These are phyloP conservation scores for Hypomyces rosellus DNA, from an alignment of 2,329 filamentous ascomycete genomes.

Conservation along the genomic window DNA sequence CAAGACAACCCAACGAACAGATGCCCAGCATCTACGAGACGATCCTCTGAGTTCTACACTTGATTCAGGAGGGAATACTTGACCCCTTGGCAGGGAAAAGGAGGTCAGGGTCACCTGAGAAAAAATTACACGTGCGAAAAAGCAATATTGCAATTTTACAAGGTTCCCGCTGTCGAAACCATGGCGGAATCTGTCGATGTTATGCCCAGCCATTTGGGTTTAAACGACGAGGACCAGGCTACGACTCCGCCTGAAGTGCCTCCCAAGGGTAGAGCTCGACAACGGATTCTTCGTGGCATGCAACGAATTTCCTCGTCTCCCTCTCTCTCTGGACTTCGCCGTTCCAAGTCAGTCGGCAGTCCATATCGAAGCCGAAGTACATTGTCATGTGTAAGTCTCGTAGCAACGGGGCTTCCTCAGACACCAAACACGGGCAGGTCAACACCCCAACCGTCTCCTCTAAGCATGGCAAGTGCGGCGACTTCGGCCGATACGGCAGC, in stretches of 20 bases:
- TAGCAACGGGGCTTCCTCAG: conserved; percentile 29
- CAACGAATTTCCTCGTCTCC: conserved; percentile 79
- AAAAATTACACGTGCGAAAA: too few species aligned
- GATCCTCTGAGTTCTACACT: too few species aligned
- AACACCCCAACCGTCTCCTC: conserved; percentile 35
- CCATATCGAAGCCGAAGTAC: conserved; percentile 53
- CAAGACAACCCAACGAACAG: neutral
- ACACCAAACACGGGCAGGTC: conserved; percentile 22
- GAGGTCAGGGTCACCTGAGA: too few species aligned
- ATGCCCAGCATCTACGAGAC: neutral
- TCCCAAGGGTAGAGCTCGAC: conserved; percentile 58
- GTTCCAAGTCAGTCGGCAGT: conserved; percentile 61
- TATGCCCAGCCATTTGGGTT: conserved; percentile 16
- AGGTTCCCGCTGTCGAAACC: neutral
- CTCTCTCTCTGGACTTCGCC: conserved; percentile 58
- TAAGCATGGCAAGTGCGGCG: conserved; percentile 29
- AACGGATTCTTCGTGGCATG: conserved; percentile 64
- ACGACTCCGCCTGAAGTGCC: conserved; percentile 22
- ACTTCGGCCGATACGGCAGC: conserved; percentile 35
- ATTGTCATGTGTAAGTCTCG: conserved; percentile 50
- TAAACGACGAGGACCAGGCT: conserved; percentile 15
- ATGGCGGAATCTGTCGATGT: conserved; percentile 6
- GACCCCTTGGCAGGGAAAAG: too few species aligned
- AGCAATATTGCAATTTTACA: too few species aligned
- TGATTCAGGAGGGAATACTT: too few species aligned